These are phyloP conservation scores for Fusarium multiceps DNA, from an alignment of 2,329 filamentous ascomycete species.

Conservation along the genomic window DNA sequence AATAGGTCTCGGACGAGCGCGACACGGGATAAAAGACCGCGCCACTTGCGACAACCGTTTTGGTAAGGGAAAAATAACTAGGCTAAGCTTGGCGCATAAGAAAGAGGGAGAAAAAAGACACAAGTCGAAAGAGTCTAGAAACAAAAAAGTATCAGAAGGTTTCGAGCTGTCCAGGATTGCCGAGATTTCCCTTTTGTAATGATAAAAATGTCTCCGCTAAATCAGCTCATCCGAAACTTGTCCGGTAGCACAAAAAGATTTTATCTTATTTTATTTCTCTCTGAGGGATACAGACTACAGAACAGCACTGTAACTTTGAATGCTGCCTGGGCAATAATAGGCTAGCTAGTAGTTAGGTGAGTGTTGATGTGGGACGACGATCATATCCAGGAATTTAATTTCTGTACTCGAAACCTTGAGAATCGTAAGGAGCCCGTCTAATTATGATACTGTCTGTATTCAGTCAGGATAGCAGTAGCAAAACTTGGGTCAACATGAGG, in stretches of 20 bases:
- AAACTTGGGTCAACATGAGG: slow-evolving; percentile 9
- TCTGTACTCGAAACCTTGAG: not conserved
- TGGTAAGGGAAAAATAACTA: slow-evolving; percentile 12
- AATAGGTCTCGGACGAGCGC: not conserved
- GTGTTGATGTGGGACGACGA: not conserved
- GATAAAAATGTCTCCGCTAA: not conserved
- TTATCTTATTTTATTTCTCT: not conserved
- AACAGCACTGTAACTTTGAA: not conserved
- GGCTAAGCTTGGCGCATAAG: slow-evolving; percentile 33
- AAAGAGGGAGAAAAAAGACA: not conserved
- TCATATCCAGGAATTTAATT: not conserved
- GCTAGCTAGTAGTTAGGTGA: not conserved
- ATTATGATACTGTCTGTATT: too few relatives aligned
- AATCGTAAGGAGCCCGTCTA: not conserved
- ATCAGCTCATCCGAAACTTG: slow-evolving; percentile 35
- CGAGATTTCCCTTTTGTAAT: slow-evolving; percentile 10
- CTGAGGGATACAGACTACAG: not conserved
- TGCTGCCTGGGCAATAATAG: slow-evolving; percentile 4
- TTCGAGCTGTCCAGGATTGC: not conserved
- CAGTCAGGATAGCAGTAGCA: not conserved
- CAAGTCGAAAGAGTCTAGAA: not conserved
- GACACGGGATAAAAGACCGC: slow-evolving; percentile 18
- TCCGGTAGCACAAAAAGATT: slow-evolving; percentile 16
- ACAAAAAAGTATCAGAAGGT: slow-evolving; percentile 12
- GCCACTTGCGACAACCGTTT: slow-evolving; percentile 26